Percentiles rank a stretch among this genome's conserved stretches.
phyloP scores from a whole-genome alignment of 805 yeast species.

The Metschnikowia santaceciliae region DNA sequence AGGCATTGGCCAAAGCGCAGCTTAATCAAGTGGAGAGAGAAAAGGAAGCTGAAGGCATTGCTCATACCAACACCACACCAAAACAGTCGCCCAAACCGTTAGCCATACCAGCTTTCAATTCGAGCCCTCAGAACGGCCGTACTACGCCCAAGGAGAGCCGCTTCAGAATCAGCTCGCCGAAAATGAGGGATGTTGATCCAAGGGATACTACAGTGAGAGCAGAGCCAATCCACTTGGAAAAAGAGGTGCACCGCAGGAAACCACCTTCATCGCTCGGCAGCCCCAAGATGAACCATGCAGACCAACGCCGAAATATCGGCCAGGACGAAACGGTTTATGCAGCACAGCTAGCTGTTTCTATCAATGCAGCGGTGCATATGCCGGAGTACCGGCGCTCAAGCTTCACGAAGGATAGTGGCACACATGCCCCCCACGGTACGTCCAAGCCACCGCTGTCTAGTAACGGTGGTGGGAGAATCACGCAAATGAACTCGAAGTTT shows the following conservation, averaged over 20 bases:
- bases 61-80: neutral
- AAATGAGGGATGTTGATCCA: neutral
- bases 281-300: slow-evolving; percentile 23
- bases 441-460: neutral
- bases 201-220: neutral
- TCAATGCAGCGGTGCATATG: slow-evolving; percentile 22
- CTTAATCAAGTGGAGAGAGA: slow-evolving; percentile 21
- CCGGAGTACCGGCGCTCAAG: slow-evolving; percentile 32
- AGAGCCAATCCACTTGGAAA: neutral
- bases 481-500: slow-evolving; percentile 58
- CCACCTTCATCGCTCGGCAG: slow-evolving; percentile 7
- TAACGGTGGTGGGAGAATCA: slow-evolving; percentile 29
- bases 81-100: slow-evolving; percentile 8
- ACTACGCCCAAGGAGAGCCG: neutral
- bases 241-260: slow-evolving; percentile 5
- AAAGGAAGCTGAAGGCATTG: slow-evolving; percentile 7
- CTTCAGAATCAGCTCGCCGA: neutral
- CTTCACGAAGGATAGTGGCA: slow-evolving; percentile 19
- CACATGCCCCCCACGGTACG: neutral
- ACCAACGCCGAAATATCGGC: slow-evolving; percentile 7
- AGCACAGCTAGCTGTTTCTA: slow-evolving; percentile 41
- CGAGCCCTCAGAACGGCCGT: neutral
- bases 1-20: slow-evolving; percentile 19
- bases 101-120: slow-evolving; percentile 10
- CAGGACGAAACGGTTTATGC: slow-evolving; percentile 36